A percentile compares a stretch with the other conserved stretches of the same genome.
Evolutionary conservation across 1,284 basidiomycete species (phyloP).

Genomic region (Fomitopsis schrenkii): DNA sequence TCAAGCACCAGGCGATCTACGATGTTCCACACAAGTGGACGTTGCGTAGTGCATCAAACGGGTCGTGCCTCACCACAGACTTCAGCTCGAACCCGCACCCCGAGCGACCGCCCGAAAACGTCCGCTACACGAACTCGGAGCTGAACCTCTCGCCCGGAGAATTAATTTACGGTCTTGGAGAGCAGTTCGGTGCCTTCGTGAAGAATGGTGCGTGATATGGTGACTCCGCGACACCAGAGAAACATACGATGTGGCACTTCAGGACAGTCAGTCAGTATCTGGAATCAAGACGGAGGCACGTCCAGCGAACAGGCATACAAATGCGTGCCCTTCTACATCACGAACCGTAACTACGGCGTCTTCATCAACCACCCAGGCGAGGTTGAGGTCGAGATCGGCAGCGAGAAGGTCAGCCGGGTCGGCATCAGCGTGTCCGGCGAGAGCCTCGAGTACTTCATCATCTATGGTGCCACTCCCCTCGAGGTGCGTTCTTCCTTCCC

Average conservation of each 20-base stretch:
- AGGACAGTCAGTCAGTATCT: slow-evolving; percentile 62
- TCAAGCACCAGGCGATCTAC: slow-evolving; percentile 59
- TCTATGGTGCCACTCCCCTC: slow-evolving; percentile 60
- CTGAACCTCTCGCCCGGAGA: slow-evolving; percentile 68
- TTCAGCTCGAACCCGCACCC: slow-evolving; percentile 54
- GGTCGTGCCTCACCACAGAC: slow-evolving; percentile 56
- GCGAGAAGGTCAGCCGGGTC: slow-evolving; percentile 70
- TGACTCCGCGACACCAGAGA: not conserved
- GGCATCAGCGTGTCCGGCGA: slow-evolving; percentile 64
- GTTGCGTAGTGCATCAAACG: slow-evolving; percentile 51
- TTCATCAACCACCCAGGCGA: slow-evolving; percentile 79
- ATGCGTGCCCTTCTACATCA: slow-evolving; percentile 70
- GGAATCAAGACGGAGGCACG: slow-evolving; percentile 72
- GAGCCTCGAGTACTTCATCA: slow-evolving; percentile 64
- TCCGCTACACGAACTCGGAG: slow-evolving; percentile 64
- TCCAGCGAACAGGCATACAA: slow-evolving; percentile 75
- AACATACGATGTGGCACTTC: not conserved
- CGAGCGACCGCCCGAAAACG: slow-evolving; percentile 36
- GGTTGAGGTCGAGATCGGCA: slow-evolving; percentile 70
- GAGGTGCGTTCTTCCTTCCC: slow-evolving; percentile 37
- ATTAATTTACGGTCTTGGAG: slow-evolving; percentile 68
- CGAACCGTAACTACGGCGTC: slow-evolving; percentile 66
- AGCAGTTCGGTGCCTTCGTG: slow-evolving; percentile 69
- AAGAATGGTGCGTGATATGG: slow-evolving; percentile 55
- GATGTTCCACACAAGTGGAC: slow-evolving; percentile 67